Evolutionary conservation across 306 rosid genomes (phyloP), one percentile per base, ranked within the genome.

Genomic region (Mimosa bimucronata): DNA sequence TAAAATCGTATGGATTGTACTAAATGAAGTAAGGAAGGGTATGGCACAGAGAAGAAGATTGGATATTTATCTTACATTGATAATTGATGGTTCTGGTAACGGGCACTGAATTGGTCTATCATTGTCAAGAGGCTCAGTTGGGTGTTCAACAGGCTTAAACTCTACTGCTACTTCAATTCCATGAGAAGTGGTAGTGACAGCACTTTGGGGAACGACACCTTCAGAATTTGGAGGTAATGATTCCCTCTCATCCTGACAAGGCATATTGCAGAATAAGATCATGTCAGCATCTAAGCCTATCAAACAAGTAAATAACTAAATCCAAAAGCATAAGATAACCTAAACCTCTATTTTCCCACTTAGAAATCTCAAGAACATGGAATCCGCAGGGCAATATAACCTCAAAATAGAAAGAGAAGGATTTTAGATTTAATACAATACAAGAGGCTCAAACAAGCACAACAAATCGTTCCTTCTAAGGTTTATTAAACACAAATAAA

Each of bases 81-180:
- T 94, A 80, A 95, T 93, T 37, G 98, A 95, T 31, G 99, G 98
- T 79, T 95, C 98, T 0, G 98, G 99, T 57, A 91, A 78, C 0
- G 98, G 99, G 85, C 98, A 93, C 77, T 86, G 98, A 81, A 95
- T 87, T 5, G 99, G 98, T 67, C 88, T 71, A 72, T 95, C 98
- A 73, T 78, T 90, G 80, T 93, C 97, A 38, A 85, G 96, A 16
- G 98, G 98, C 84, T 95, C 98, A 57, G 60, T 58, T 2, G 99
- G 99, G 70, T 95, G 98, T 76, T 95, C 98, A 73, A 93, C 98
- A 9, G 99, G 97, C 86, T 95, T 95, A 83, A 95, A 95, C 88
- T 91, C 99, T 28, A 88, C 93, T 0, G 92, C 93, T 31, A 90
- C 94, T 87, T 95, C 99, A 85, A 90, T 91, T 82, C 97, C 97